Base-by-base conservation (phyloP, 441 rosid species). In the Gossypium davidsonii region DNA sequence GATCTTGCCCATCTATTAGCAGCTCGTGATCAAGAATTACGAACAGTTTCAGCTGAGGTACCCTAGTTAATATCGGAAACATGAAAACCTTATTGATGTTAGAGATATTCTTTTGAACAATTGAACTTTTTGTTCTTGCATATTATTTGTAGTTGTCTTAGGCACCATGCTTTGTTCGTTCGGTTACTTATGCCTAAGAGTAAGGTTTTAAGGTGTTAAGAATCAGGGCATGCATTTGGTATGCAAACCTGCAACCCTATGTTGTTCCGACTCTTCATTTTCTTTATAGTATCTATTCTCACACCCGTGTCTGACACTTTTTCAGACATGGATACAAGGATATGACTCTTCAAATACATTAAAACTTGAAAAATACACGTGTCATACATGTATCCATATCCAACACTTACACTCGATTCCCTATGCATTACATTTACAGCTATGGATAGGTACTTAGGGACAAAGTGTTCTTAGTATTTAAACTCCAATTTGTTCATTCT, bases 1-100 rank as follows among this genome's bases (percentile, higher is more conserved):
- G 99, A 92, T 89, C 90, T 92, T 64, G 98, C 99, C 25, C 99
- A 94, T 79, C 79, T 94, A 73, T 86, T 94, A 78, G 97, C 97
- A 15, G 94, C 97, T 74, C 96, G 98, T 70, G 97, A 94, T 83
- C 99, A 94, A 73, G 64, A 59, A 59, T 59, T 59, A 28, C 39
- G 64, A 59, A 59, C 64, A 26, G 84, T 94, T 76, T 87, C 97
- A 76, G 98, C 98, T 68, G 98, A 94, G 98, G 97, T 90, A 60
- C 48, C 34, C 34, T 73, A 31, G 4, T 14, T n/a, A 21, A 12
- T 6, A 3, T 52, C 10, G 0, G 57, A 48, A 23, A 57, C 1
- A 2, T 53, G 60, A n/a, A 53, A 21, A 39, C 26, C 52, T 67
- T 34, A 69, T 25, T 49, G 71, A 59, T 58, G 67, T 39, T 37